phyloP scores from a whole-genome alignment of 495 filamentous ascomycete genomes.

The Aspergillus cavernicola region DNA sequence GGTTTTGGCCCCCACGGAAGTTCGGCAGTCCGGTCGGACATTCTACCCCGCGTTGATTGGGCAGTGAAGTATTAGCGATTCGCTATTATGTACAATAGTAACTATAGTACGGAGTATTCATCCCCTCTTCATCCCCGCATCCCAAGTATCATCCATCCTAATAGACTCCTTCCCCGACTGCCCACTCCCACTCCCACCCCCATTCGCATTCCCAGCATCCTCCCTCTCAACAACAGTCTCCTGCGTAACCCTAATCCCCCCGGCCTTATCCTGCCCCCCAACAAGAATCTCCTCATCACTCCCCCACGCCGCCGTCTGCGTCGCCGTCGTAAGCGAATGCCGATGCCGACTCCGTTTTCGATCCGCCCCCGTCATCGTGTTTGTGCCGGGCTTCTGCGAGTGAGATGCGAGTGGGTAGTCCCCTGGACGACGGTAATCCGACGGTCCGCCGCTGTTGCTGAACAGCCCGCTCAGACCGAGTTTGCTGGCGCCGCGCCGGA shows the following conservation, averaged over 20 bases:
- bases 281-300: conserved; percentile 31
- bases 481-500: conserved; percentile 31
- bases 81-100: no score
- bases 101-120: no score
- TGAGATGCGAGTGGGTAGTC: neutral
- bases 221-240: conserved; percentile 31
- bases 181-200: neutral
- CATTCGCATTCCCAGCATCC: neutral
- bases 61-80: no score
- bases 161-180: neutral
- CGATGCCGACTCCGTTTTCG: neutral
- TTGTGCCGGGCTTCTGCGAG: neutral
- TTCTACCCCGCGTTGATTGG: no score
- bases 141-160: no score
- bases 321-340: neutral
- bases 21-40: no score
- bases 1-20: no score
- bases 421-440: conserved; percentile 11
- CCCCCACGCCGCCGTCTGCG: conserved; percentile 20
- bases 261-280: neutral
- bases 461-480: conserved; percentile 30
- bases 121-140: no score
- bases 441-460: conserved; percentile 20
- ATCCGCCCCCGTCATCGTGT: neutral
- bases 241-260: conserved; percentile 30